Evolutionary conservation across 2,329 filamentous ascomycete species (phyloP), one percentile per base, ranked within the genome.

Genomic region (Intubia oerlemansii): DNA sequence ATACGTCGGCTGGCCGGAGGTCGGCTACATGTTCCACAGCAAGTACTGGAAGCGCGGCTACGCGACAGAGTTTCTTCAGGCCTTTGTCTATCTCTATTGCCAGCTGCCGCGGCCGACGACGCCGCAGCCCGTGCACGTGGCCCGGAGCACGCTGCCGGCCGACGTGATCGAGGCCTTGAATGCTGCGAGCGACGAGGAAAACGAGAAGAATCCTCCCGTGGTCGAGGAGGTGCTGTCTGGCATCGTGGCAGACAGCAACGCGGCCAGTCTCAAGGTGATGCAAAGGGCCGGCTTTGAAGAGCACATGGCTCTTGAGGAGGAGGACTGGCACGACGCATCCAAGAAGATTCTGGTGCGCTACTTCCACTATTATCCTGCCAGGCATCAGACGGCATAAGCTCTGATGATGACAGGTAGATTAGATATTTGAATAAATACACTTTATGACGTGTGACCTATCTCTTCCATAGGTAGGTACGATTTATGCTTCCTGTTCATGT

Each of bases 21-120:
- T 69, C 16, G 66, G 66, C 14, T 73, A 72, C 42, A 55, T 67
- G 49, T 44, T 72, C 29, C 46, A 52, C 27, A 52, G 48, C 32
- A 56, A 61, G 37, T 40, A 46, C 30, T 72, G 66, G 66, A 59
- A 62, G 6, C 52, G 50, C 22, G 66, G 66, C 5, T 57, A 63
- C 37, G 64, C 56, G 19, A 66, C 59, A 2, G 66, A 72, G 45
- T 61, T 67, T 25, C 34, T 70, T 21, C 44, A 36, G 29, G 62
- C 44, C 2, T 59, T 59, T 29, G 34, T 62, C 10, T 34, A 40
- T 9, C 41, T 47, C 9, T 71, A 58, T 53, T 59, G 54, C 49
- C 41, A 42, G 29, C 49, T 70, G 37, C 57, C 58, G 20, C 47
- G 62, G 35, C 51, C 52, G 37, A 44, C 48, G 5, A 53, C 53